These are phyloP conservation scores for Fulvia fulva DNA, from an alignment of 2,329 filamentous ascomycete genomes.

Conservation along the genomic window DNA sequence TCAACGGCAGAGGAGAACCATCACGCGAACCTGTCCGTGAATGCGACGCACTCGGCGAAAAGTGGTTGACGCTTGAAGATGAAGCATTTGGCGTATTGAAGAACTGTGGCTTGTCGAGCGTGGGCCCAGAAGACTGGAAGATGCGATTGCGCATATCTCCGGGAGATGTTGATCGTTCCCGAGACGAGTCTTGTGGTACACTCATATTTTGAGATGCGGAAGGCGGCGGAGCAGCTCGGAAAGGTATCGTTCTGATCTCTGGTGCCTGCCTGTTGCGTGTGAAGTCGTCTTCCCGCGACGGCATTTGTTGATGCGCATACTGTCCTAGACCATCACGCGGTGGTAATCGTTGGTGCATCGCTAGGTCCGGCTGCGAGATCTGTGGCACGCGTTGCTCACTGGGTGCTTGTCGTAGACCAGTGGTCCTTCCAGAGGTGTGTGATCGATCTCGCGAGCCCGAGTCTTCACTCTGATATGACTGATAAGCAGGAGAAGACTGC, in stretches of 20 bases:
- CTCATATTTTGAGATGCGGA: constrained; percentile 8
- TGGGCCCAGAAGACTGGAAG: constrained; percentile 3
- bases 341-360: constrained; percentile 7
- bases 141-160: constrained; percentile 9
- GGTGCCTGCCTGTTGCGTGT: constrained; percentile 13
- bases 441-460: not conserved
- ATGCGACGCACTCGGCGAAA: constrained; percentile 8
- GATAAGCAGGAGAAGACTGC: constrained; percentile 1
- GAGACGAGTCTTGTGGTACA: constrained; percentile 7
- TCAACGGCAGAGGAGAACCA: constrained; percentile 6
- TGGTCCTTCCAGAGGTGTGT: not conserved
- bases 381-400: constrained; percentile 1
- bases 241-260: not conserved
- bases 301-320: constrained; percentile 3
- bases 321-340: constrained; percentile 2
- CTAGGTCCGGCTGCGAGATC: constrained; percentile 1
- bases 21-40: constrained; percentile 21
- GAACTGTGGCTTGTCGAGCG: constrained; percentile 7
- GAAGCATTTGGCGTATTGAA: constrained; percentile 18
- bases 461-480: not conserved
- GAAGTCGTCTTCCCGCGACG: constrained; percentile 11
- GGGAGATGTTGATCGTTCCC: constrained; percentile 18
- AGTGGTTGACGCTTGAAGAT: constrained; percentile 15
- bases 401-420: not conserved
- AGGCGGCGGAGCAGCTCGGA: constrained; percentile 6